Percentiles rank a stretch among this genome's conserved stretches.
phyloP scores from a whole-genome alignment of 176 grass and related monocot species.

The Saccharum spontaneum region DNA sequence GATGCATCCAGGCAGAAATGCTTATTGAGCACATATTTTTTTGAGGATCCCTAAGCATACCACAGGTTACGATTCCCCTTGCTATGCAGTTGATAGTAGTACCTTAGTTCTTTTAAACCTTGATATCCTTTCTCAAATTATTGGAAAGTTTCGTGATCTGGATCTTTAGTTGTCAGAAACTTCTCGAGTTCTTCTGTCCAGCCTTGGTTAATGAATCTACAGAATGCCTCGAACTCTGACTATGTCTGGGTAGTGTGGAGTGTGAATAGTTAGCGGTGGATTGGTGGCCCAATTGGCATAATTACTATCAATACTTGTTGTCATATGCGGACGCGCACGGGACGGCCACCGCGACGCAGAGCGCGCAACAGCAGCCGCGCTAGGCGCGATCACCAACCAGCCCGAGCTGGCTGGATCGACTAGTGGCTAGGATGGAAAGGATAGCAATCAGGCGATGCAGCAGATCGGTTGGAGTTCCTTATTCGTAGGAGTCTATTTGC shows the following conservation, averaged over 20 bases:
- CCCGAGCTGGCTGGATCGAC: no score
- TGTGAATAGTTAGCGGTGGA: background rate
- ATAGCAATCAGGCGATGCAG: no score
- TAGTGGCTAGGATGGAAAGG: no score
- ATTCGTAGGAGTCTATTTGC: no score
- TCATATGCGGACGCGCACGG: no score
- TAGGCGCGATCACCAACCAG: no score
- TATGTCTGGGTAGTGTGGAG: background rate
- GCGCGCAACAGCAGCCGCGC: no score
- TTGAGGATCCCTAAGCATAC: slow-evolving; percentile 1
- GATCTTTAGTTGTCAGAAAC: background rate
- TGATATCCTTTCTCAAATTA: background rate
- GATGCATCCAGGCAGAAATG: slow-evolving; percentile 13
- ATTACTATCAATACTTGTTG: background rate
- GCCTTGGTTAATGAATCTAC: background rate
- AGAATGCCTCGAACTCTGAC: background rate
- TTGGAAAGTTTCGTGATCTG: background rate
- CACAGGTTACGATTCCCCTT: background rate
- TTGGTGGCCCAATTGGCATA: background rate
- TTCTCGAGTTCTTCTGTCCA: background rate
- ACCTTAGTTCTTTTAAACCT: background rate
- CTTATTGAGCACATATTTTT: background rate
- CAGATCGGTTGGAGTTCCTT: no score
- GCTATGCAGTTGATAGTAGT: background rate
- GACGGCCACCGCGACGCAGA: no score